Evolutionary conservation across 768 basidiomycete species (phyloP).

Genomic region (Mrakia blollopis): DNA sequence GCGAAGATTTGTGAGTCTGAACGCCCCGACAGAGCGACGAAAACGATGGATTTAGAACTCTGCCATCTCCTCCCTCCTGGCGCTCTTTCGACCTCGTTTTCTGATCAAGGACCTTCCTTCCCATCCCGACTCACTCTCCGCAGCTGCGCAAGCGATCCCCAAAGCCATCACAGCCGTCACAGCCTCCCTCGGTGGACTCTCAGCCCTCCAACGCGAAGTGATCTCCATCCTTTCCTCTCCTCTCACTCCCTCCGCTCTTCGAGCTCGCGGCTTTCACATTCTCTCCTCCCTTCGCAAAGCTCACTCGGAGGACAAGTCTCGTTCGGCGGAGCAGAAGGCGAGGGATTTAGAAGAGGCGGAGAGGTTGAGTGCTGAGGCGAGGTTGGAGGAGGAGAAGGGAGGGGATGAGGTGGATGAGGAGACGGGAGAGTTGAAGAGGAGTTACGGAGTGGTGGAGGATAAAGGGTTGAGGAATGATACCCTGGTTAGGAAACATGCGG

Average conservation of each 20-base stretch:
- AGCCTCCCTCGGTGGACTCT: constrained; percentile 25
- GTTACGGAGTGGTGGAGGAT: constrained; percentile 8
- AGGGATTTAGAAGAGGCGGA: not conserved
- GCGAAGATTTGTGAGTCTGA: constrained; percentile 20
- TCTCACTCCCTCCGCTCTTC: constrained; percentile 21
- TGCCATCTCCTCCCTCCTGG: too few relatives aligned
- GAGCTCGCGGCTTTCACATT: constrained; percentile 20
- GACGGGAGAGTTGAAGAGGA: not conserved
- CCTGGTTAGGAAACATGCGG: constrained; percentile 21
- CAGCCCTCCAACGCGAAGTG: constrained; percentile 25
- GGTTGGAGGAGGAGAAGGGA: not conserved
- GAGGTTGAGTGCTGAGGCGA: not conserved
- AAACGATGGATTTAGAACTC: too few relatives aligned
- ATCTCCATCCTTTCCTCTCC: constrained; percentile 30
- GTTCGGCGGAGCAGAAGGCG: not conserved
- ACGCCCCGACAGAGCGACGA: too few relatives aligned
- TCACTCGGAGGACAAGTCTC: constrained; percentile 14
- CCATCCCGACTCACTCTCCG: not conserved
- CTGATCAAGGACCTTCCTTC: not conserved
- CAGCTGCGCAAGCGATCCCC: constrained; percentile 22
- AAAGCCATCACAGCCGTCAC: constrained; percentile 28
- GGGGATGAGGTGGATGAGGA: not conserved
- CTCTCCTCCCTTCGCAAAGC: constrained; percentile 16
- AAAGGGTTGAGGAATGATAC: constrained; percentile 4
- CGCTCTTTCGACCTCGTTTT: not conserved